Evolutionary conservation across 345 rosid genomes (phyloP).

Genomic region (Geranium rotundifolium): DNA sequence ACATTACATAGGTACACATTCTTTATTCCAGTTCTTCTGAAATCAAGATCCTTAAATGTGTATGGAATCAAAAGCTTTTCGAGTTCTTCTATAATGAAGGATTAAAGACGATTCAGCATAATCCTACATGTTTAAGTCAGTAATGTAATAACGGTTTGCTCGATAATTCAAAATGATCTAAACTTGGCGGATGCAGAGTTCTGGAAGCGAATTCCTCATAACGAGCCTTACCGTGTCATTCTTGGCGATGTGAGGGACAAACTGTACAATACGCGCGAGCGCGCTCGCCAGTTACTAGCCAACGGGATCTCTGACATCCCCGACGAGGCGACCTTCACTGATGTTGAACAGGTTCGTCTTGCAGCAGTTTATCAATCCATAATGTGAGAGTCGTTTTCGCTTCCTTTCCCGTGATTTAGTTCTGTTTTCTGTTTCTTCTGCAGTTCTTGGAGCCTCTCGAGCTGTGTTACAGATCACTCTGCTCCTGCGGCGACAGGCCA

Average conservation of each 20-base stretch:
- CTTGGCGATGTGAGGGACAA: conserved; percentile 94
- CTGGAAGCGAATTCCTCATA: conserved; percentile 85
- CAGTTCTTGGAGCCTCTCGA: conserved; percentile 97
- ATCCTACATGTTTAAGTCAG: neutral
- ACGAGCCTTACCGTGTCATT: conserved; percentile 87
- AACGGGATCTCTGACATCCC: conserved; percentile 77
- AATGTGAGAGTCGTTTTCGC: too few relatives aligned
- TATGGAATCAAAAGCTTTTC: neutral
- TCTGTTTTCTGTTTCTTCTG: conserved; percentile 7
- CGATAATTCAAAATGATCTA: neutral
- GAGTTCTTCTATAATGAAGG: neutral
- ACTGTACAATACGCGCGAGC: conserved; percentile 82
- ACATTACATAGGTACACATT: conserved; percentile 73
- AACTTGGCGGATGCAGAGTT: conserved; percentile 47
- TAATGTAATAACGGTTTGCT: neutral
- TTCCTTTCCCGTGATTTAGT: conserved; percentile 1
- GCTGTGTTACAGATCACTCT: conserved; percentile 85
- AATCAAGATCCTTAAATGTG: neutral
- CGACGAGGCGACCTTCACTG: conserved; percentile 60
- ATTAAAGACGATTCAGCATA: neutral
- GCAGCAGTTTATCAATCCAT: neutral
- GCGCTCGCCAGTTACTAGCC: conserved; percentile 70
- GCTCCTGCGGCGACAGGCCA: conserved; percentile 72
- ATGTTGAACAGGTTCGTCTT: conserved; percentile 59
- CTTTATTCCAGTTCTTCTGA: conserved; percentile 2